Percentiles rank a stretch among this genome's conserved stretches.
These are phyloP conservation scores for Paspalum vaginatum DNA, from an alignment of 176 grass and related monocot genomes.

Conservation along the genomic window DNA sequence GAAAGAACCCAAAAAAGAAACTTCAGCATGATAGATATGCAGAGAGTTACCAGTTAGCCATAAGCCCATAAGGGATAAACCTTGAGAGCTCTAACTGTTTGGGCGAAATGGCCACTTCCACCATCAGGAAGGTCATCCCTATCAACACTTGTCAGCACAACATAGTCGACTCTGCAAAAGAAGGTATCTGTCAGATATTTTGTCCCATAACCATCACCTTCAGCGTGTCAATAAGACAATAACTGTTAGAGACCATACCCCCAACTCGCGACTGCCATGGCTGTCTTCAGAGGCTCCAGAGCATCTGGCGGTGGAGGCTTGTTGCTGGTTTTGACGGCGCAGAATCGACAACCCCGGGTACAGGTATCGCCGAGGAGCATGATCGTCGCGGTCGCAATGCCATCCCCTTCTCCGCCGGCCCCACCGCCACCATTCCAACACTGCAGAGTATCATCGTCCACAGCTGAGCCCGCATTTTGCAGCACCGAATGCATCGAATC, in stretches of 20 bases:
- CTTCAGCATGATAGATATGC: not conserved
- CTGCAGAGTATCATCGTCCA: conserved; percentile 51
- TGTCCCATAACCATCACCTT: not conserved
- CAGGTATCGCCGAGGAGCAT: conserved; percentile 94
- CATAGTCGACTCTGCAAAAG: conserved; percentile 77
- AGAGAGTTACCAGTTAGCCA: no score
- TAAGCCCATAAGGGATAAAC: conserved; percentile 25
- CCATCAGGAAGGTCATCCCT: conserved; percentile 89
- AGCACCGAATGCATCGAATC: no score
- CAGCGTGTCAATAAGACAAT: not conserved
- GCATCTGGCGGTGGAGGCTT: conserved; percentile 63
- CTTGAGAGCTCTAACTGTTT: conserved; percentile 83
- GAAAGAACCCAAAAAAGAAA: conserved; percentile 20
- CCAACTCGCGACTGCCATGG: conserved; percentile 71
- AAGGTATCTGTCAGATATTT: conserved; percentile 2
- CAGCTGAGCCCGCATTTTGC: not conserved
- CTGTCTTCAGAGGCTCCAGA: conserved; percentile 74
- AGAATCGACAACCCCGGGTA: conserved; percentile 88
- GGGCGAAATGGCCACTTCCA: conserved; percentile 82
- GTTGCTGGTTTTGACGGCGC: conserved; percentile 83
- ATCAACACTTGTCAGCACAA: conserved; percentile 92
- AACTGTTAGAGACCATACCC: conserved; percentile 44
- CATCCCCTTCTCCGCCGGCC: conserved; percentile 75
- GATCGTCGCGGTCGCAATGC: conserved; percentile 80
- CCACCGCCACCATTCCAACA: conserved; percentile 93